A percentile compares a stretch with the other conserved stretches of the same genome.
These are phyloP conservation scores for Podospora sp. DNA, from an alignment of 495 filamentous ascomycete species.

Conservation along the genomic window DNA sequence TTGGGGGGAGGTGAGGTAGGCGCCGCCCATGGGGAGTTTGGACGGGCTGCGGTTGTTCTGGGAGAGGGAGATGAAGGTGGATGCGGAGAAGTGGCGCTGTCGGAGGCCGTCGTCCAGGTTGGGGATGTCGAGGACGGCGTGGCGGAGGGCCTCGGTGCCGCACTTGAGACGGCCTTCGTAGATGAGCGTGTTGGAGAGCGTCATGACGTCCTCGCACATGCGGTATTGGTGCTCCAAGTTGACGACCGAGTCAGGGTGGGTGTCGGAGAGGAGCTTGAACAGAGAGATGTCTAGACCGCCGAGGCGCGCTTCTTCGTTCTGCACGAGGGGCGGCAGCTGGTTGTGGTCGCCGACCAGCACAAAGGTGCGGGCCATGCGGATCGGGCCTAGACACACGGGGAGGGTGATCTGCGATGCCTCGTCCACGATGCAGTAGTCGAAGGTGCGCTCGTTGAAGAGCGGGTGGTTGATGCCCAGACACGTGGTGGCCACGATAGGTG, in stretches of 20 bases:
- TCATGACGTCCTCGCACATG: slow-evolving; percentile 97
- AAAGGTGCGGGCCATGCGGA: slow-evolving; percentile 90
- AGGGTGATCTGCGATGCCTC: slow-evolving; percentile 97
- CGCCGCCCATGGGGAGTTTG: neutral
- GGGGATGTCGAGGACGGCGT: slow-evolving; percentile 60
- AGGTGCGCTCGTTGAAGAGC: slow-evolving; percentile 83
- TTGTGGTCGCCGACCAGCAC: slow-evolving; percentile 96
- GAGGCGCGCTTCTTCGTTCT: slow-evolving; percentile 81
- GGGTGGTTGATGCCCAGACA: slow-evolving; percentile 88
- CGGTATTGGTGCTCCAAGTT: slow-evolving; percentile 95
- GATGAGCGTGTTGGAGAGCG: slow-evolving; percentile 87
- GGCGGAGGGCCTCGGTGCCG: slow-evolving; percentile 74
- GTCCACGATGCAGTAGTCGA: slow-evolving; percentile 98
- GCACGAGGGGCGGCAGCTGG: slow-evolving; percentile 91
- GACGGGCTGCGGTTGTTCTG: slow-evolving; percentile 13
- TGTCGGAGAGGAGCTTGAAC: slow-evolving; percentile 89
- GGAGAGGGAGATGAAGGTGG: slow-evolving; percentile 34
- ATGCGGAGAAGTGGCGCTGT: slow-evolving; percentile 56
- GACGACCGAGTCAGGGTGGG: slow-evolving; percentile 81
- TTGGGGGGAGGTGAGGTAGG: slow-evolving; percentile 11
- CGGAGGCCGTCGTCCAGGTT: slow-evolving; percentile 55
- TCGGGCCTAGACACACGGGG: slow-evolving; percentile 89
- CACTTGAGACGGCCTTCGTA: slow-evolving; percentile 89
- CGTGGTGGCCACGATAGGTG: slow-evolving; percentile 89
- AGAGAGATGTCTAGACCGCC: slow-evolving; percentile 91